These are phyloP conservation scores for Sporisorium scitamineum DNA, from an alignment of 1,284 basidiomycete genomes.

Conservation along the genomic window DNA sequence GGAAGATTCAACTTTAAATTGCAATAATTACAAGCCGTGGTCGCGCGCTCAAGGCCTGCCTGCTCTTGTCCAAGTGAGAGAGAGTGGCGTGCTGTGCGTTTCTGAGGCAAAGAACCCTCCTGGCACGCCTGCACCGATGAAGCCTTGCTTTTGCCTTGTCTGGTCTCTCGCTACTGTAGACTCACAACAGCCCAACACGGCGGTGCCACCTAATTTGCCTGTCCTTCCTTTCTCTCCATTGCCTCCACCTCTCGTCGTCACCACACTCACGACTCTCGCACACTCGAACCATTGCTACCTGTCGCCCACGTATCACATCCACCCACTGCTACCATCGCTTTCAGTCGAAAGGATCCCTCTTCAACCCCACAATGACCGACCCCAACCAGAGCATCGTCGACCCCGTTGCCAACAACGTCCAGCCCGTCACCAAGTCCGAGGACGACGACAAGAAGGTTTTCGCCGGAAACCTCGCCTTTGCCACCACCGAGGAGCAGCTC, in stretches of 20 bases:
- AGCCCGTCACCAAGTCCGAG: constrained; percentile 24
- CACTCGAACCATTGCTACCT: not conserved
- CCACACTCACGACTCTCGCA: not conserved
- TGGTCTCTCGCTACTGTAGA: not conserved
- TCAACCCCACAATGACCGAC: constrained; percentile 35
- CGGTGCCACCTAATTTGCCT: not conserved
- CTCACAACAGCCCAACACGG: not conserved
- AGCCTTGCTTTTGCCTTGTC: constrained; percentile 3
- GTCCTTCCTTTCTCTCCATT: not conserved
- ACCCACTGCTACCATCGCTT: too few species aligned
- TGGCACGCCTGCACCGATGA: constrained; percentile 4
- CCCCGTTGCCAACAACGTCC: constrained; percentile 46
- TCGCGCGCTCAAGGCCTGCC: constrained; percentile 16
- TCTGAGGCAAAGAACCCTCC: not conserved
- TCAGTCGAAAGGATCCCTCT: not conserved
- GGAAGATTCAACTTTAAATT: constrained; percentile 6
- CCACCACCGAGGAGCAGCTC: constrained; percentile 64
- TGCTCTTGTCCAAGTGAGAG: too few species aligned
- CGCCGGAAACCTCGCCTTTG: constrained; percentile 63
- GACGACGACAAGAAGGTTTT: constrained; percentile 52
- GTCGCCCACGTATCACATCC: not conserved
- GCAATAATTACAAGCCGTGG: constrained; percentile 3
- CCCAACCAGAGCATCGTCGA: constrained; percentile 51
- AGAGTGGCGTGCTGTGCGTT: not conserved
- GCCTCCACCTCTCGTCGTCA: not conserved